Conservation (phyloP, 352 stramenopile species). For the Globisporangium paddicum region DNA sequence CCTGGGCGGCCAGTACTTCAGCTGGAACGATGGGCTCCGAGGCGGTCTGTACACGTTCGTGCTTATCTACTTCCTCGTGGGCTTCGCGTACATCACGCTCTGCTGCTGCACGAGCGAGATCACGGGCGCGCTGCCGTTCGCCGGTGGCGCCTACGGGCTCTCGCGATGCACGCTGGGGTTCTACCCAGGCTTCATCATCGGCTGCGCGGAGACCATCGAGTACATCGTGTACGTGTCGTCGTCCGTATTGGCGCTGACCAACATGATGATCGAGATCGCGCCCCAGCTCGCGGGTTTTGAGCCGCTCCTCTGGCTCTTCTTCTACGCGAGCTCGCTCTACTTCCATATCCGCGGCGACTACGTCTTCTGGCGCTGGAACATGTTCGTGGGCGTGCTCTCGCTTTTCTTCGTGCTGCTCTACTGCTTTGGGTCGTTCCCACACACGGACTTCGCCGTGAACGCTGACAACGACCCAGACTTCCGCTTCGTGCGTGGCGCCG, state of each 20-base stretch:
- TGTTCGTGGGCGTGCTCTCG: conserved; percentile 23
- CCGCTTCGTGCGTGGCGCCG: conserved; percentile 14
- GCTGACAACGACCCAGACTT: conserved; percentile 15
- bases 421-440: conserved; percentile 20
- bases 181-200: conserved; percentile 28
- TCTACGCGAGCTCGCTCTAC: conserved; percentile 18
- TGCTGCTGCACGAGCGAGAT: conserved; percentile 28
- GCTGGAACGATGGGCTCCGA: conserved; percentile 27
- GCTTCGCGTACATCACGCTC: conserved; percentile 23
- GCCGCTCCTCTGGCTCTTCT: conserved; percentile 20
- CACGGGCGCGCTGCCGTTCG: conserved; percentile 26
- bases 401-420: conserved; percentile 28
- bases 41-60: conserved; percentile 21
- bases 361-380: conserved; percentile 31
- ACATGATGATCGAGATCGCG: conserved; percentile 20
- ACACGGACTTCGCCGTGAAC: conserved; percentile 18
- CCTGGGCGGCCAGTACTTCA: conserved; percentile 32
- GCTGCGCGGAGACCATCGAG: conserved; percentile 26
- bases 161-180: conserved; percentile 30
- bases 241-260: conserved; percentile 16
- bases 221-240: conserved; percentile 31
- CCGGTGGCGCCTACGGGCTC: conserved; percentile 28
- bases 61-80: conserved; percentile 20
- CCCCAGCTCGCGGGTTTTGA: conserved; percentile 10
- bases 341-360: conserved; percentile 20